These are phyloP conservation scores for Protostelium mycophagum DNA, from an alignment of 78 protist species.

Conservation along the genomic window DNA sequence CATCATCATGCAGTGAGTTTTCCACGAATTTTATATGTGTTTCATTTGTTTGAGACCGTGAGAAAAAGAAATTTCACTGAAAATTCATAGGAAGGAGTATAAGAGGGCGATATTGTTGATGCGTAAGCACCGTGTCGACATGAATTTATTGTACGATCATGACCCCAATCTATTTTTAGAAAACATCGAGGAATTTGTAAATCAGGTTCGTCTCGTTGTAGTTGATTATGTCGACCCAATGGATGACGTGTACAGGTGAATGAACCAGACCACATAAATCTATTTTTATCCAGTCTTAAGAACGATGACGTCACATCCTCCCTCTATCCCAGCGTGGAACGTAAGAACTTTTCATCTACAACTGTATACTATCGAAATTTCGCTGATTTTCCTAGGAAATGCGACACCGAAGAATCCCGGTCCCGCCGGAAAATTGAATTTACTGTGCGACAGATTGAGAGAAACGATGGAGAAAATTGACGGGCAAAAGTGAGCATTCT, in stretches of 20 bases:
- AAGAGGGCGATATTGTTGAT: conserved; percentile 19
- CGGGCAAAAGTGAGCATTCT: conserved; percentile 11
- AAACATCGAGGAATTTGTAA: conserved; percentile 35
- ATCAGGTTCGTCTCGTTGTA: too few species aligned
- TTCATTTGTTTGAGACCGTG: too few species aligned
- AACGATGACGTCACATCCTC: conserved; percentile 53
- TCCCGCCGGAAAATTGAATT: conserved; percentile 24
- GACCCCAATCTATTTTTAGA: conserved; percentile 54
- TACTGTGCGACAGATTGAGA: conserved; percentile 34
- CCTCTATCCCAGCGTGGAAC: conserved; percentile 28
- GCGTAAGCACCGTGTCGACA: conserved; percentile 66
- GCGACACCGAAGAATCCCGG: not conserved
- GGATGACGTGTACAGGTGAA: not conserved
- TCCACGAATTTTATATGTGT: too few species aligned
- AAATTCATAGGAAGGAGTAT: conserved; percentile 9
- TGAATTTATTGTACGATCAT: conserved; percentile 71
- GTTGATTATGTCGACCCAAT: too few species aligned
- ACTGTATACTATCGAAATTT: not conserved
- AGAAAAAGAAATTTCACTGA: too few species aligned
- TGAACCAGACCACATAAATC: conserved; percentile 38
- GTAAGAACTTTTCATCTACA: conserved; percentile 12
- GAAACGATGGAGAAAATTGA: conserved; percentile 9
- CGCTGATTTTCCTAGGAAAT: not conserved
- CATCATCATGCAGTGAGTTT: conserved; percentile 3
- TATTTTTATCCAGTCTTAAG: conserved; percentile 43